These are phyloP conservation scores for Ophiostoma pallidulum DNA, from an alignment of 2,329 filamentous ascomycete species.

Conservation along the genomic window DNA sequence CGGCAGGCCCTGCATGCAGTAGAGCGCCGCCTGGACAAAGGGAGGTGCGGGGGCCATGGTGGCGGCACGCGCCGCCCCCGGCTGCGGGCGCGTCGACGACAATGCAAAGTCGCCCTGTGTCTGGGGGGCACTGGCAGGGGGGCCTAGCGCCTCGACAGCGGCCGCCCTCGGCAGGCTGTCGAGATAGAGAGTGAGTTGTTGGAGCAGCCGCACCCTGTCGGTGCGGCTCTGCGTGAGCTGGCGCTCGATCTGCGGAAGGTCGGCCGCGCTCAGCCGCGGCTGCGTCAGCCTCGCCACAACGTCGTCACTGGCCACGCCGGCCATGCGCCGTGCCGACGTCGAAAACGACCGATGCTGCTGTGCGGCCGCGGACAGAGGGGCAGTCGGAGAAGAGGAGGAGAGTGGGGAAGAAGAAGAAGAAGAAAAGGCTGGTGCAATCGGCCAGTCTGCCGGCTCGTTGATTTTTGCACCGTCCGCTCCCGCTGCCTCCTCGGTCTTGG, in stretches of 20 bases:
- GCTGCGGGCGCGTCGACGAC: background rate
- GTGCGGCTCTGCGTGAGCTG: slow-evolving; percentile 18
- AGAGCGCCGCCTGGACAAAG: background rate
- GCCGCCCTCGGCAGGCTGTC: slow-evolving; percentile 13
- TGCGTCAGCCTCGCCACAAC: background rate
- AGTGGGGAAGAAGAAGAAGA: too few species aligned
- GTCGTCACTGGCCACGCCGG: background rate
- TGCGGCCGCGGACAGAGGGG: too few species aligned
- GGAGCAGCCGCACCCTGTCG: slow-evolving; percentile 21
- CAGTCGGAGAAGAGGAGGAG: too few species aligned
- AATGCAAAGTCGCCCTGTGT: too few species aligned
- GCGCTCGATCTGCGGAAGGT: background rate
- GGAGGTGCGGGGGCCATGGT: background rate
- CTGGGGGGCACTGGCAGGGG: background rate
- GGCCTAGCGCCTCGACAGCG: background rate
- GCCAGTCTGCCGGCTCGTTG: too few species aligned
- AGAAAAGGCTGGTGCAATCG: too few species aligned
- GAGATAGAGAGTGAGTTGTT: slow-evolving; percentile 19
- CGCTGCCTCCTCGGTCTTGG: too few species aligned
- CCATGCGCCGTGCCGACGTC: slow-evolving; percentile 14
- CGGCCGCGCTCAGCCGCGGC: background rate
- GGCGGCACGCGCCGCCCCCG: too few species aligned
- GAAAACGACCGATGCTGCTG: slow-evolving; percentile 16
- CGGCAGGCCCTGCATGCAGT: slow-evolving; percentile 18
- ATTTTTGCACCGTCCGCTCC: too few species aligned